These are phyloP conservation scores for Entrophospora sp. DNA, from an alignment of 192 early-diverging fungal genomes.

Conservation along the genomic window DNA sequence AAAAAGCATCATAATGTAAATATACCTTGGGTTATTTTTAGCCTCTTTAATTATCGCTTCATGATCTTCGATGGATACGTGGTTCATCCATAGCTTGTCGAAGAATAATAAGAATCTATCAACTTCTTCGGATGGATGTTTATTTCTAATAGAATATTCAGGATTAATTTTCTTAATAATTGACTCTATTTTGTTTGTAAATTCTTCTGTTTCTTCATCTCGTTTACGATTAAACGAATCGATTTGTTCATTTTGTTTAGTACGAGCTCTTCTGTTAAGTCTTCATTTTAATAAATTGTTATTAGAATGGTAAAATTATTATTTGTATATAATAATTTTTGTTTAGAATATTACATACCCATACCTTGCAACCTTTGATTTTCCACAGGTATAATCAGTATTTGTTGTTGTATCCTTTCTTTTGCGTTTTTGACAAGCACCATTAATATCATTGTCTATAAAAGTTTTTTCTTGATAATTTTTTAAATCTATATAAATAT, in stretches of 20 bases:
- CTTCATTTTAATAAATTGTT: neutral
- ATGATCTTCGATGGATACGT: neutral
- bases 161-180: neutral
- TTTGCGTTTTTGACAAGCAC: neutral
- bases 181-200: neutral
- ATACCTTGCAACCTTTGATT: neutral
- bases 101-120: slow-evolving; percentile 4
- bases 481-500: neutral
- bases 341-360: neutral
- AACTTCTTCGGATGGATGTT: neutral
- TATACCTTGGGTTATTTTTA: neutral
- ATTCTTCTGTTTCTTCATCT: neutral
- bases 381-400: neutral
- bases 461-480: neutral
- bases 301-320: neutral
- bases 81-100: neutral
- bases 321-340: neutral
- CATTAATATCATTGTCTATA: neutral
- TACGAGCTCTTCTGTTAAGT: neutral
- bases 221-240: slow-evolving; percentile 7
- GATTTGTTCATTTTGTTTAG: neutral
- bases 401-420: neutral
- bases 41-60: neutral
- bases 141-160: neutral
- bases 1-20: neutral